Evolutionary conservation across 441 rosid species (phyloP).

Genomic region (Eruca vesicaria): DNA sequence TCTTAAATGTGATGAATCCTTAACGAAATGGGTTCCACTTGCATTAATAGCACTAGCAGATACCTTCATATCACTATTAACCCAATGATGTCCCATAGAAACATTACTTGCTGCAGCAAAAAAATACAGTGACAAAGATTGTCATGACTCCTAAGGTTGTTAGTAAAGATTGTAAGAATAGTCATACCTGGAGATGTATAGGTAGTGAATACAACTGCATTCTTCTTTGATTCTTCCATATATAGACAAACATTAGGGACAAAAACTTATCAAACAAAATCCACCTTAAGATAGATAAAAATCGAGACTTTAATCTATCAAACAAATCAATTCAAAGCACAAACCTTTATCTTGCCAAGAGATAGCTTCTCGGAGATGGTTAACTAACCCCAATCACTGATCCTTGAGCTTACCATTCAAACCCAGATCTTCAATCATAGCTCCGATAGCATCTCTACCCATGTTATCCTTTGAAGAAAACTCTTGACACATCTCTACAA

Average conservation of each 20-base stretch:
- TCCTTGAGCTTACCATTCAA: slow-evolving; percentile 63
- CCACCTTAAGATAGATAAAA: neutral
- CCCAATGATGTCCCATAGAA: slow-evolving; percentile 41
- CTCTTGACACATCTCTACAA: slow-evolving; percentile 59
- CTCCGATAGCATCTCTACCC: slow-evolving; percentile 57
- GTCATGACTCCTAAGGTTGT: slow-evolving; percentile 42
- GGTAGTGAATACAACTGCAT: slow-evolving; percentile 37
- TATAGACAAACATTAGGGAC: slow-evolving; percentile 28
- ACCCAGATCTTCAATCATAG: slow-evolving; percentile 87
- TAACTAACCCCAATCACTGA: slow-evolving; percentile 71
- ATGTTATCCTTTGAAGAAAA: slow-evolving; percentile 69
- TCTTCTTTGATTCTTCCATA: slow-evolving; percentile 87
- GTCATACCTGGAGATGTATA: slow-evolving; percentile 43
- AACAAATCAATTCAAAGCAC: neutral
- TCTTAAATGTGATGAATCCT: slow-evolving; percentile 43
- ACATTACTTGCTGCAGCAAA: slow-evolving; percentile 34
- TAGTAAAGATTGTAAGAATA: slow-evolving; percentile 32
- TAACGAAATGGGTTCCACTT: slow-evolving; percentile 45
- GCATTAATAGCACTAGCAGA: slow-evolving; percentile 42
- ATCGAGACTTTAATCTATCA: neutral
- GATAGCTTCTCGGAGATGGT: slow-evolving; percentile 75
- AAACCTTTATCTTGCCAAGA: slow-evolving; percentile 72
- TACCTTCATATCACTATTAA: slow-evolving; percentile 46
- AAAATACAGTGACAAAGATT: slow-evolving; percentile 27
- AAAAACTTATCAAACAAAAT: neutral